Conservation (phyloP, 139 green algal genomes). For the Ostreobium quekettii region DNA sequence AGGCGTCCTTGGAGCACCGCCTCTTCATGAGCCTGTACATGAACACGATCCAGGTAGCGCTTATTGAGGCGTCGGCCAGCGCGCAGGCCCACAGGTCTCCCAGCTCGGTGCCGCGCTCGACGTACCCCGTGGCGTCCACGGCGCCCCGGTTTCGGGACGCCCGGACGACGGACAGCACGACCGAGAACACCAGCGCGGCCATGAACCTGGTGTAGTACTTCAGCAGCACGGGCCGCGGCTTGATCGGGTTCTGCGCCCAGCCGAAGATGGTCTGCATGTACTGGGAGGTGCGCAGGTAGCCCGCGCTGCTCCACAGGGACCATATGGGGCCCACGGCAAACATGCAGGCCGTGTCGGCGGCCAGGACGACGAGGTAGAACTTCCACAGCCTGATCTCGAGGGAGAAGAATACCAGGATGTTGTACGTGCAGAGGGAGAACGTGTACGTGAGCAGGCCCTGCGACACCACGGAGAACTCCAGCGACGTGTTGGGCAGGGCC, state of each 20-base stretch:
- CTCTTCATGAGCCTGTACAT: slow-evolving; percentile 9
- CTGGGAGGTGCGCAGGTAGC: slow-evolving; percentile 8
- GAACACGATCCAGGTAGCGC: background rate
- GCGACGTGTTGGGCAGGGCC: slow-evolving; percentile 2
- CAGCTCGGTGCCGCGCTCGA: background rate
- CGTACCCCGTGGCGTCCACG: background rate
- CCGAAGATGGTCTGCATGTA: slow-evolving; percentile 9
- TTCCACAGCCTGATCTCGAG: background rate
- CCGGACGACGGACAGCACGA: background rate
- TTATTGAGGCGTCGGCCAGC: background rate
- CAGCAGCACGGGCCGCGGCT: slow-evolving; percentile 4
- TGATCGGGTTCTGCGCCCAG: slow-evolving; percentile 8
- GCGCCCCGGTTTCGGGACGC: background rate
- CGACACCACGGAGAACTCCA: background rate
- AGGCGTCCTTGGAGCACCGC: slow-evolving; percentile 1
- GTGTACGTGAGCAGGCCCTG: background rate
- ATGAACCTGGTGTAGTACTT: background rate
- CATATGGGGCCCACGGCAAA: slow-evolving; percentile 8
- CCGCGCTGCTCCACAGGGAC: slow-evolving; percentile 5
- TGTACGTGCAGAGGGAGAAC: slow-evolving; percentile 1
- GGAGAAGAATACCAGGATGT: background rate
- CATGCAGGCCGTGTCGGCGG: background rate
- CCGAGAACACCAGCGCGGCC: background rate
- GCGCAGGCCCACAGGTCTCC: background rate
- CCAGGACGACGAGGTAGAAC: background rate